These are phyloP conservation scores for Nigrospora sphaerica DNA, from an alignment of 2,329 filamentous ascomycete species.

Conservation along the genomic window DNA sequence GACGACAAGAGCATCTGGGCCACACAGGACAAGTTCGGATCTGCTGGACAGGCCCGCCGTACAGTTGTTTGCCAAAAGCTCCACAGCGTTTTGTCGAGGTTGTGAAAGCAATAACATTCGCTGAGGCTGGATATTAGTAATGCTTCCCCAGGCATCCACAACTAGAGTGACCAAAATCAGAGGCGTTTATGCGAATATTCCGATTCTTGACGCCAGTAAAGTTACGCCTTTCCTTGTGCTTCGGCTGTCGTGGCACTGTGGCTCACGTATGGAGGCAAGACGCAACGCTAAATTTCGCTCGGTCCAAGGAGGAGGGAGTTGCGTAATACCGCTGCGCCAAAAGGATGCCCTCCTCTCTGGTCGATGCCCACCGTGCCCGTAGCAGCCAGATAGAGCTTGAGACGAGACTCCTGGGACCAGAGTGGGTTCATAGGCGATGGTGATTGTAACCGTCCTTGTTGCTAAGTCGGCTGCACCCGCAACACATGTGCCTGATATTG, in stretches of 20 bases:
- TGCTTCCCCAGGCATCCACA: background rate
- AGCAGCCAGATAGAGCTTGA: constrained; percentile 17
- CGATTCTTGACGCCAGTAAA: constrained; percentile 16
- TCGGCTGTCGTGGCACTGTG: constrained; percentile 2
- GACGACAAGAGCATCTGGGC: constrained; percentile 11
- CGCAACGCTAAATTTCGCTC: constrained; percentile 11
- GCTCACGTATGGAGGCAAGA: constrained; percentile 15
- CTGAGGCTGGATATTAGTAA: constrained; percentile 3
- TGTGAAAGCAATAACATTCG: constrained; percentile 15
- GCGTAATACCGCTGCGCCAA: constrained; percentile 12
- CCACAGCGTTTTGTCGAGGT: constrained; percentile 8
- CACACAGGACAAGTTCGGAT: constrained; percentile 13
- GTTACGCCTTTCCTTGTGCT: constrained; percentile 4
- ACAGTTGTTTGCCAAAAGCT: constrained; percentile 13
- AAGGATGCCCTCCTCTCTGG: constrained; percentile 8
- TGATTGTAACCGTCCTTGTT: constrained; percentile 19
- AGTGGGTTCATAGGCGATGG: constrained; percentile 18
- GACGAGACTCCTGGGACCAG: constrained; percentile 9
- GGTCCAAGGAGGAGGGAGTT: constrained; percentile 4
- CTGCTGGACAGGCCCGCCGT: constrained; percentile 13
- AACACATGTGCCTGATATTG: constrained; percentile 7
- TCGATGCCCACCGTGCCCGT: constrained; percentile 8
- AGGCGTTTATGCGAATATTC: constrained; percentile 10
- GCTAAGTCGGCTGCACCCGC: constrained; percentile 2
- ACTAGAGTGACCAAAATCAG: background rate